Conservation (phyloP, 2,329 filamentous ascomycete species). For the Trichoderma guizhouense region DNA sequence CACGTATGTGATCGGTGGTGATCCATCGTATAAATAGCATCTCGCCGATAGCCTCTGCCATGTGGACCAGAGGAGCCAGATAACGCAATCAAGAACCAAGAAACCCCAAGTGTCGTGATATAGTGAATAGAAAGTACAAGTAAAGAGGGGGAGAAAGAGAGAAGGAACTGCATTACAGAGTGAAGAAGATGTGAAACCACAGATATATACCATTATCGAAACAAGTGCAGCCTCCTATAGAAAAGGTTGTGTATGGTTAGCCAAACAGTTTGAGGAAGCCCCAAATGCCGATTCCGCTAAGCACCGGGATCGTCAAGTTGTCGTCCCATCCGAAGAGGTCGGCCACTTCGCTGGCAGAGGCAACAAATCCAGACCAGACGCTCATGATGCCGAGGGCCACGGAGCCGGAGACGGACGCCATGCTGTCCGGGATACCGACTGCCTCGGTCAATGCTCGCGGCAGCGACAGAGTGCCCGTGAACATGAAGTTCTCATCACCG, state of each 20-base stretch:
- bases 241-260: constrained; percentile 32
- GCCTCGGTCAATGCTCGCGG: constrained; percentile 56
- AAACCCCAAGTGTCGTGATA: background rate
- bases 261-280: constrained; percentile 87
- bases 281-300: constrained; percentile 87
- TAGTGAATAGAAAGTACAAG: constrained; percentile 8
- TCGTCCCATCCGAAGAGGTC: constrained; percentile 95
- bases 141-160: background rate
- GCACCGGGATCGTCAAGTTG: constrained; percentile 91
- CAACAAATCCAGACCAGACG: constrained; percentile 82
- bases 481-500: constrained; percentile 72
- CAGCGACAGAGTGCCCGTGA: constrained; percentile 70
- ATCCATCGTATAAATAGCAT: background rate
- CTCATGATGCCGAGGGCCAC: constrained; percentile 77
- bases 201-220: background rate
- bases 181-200: background rate
- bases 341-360: constrained; percentile 83
- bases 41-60: background rate
- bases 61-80: background rate
- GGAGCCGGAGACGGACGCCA: constrained; percentile 64
- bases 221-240: background rate
- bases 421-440: constrained; percentile 57
- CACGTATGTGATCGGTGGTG: background rate
- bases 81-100: background rate
- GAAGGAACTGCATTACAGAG: background rate